phyloP scores from a whole-genome alignment of 495 filamentous ascomycete genomes.

The Achaetomiella virescens region DNA sequence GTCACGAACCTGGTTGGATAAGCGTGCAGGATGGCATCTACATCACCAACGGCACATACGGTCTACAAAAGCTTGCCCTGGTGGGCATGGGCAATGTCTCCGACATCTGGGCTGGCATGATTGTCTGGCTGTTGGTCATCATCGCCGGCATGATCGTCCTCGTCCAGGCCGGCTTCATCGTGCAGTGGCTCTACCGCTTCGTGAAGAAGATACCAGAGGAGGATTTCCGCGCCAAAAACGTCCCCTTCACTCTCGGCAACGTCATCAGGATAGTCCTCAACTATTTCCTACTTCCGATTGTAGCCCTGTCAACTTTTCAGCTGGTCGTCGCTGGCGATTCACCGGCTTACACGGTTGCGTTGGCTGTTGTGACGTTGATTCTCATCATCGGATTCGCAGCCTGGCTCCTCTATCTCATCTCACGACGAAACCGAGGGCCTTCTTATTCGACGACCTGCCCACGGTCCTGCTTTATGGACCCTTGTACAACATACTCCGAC shows the following conservation, averaged over 20 bases:
- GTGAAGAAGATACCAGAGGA: constrained; percentile 68
- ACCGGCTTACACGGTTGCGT: constrained; percentile 58
- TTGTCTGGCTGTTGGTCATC: constrained; percentile 75
- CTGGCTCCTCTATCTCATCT: constrained; percentile 78
- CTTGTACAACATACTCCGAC: constrained; percentile 93
- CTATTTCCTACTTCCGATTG: constrained; percentile 81
- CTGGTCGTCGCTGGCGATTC: constrained; percentile 67
- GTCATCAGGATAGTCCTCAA: constrained; percentile 84
- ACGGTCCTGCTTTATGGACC: constrained; percentile 88
- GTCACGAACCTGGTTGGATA: constrained; percentile 52
- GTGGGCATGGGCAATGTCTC: constrained; percentile 70
- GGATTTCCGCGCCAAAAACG: constrained; percentile 82
- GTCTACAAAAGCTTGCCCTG: constrained; percentile 67
- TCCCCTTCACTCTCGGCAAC: constrained; percentile 87
- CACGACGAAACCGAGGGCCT: constrained; percentile 70
- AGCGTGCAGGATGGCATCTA: constrained; percentile 83
- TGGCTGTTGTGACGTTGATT: constrained; percentile 68
- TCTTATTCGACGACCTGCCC: constrained; percentile 86
- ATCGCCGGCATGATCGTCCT: constrained; percentile 60
- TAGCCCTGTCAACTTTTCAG: constrained; percentile 84
- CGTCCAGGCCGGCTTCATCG: constrained; percentile 68
- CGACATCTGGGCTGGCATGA: constrained; percentile 92
- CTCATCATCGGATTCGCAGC: constrained; percentile 62
- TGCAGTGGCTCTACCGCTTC: constrained; percentile 66
- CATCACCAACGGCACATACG: constrained; percentile 60